phyloP scores from a whole-genome alignment of 2,329 filamentous ascomycete genomes.

The Colletotrichum spaethianum region DNA sequence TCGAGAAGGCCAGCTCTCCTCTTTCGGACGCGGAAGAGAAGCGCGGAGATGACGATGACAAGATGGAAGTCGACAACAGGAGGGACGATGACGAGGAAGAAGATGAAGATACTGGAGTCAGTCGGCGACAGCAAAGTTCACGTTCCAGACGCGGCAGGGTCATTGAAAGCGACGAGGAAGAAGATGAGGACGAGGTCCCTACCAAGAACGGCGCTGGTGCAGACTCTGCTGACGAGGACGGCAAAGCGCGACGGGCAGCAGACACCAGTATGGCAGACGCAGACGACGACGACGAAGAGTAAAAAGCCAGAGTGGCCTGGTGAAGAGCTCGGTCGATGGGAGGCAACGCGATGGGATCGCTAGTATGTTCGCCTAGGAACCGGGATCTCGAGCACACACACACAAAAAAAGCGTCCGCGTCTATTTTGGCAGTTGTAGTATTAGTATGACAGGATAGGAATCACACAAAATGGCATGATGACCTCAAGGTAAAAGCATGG shows the following conservation, averaged over 20 bases:
- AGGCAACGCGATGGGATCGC: conserved; percentile 14
- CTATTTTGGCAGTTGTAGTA: conserved; percentile 34
- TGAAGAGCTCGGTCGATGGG: background rate
- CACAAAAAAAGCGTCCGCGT: conserved; percentile 28
- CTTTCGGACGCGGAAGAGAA: conserved; percentile 52
- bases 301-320: conserved; percentile 7
- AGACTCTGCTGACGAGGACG: conserved; percentile 45
- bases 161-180: conserved; percentile 69
- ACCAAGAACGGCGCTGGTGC: conserved; percentile 38
- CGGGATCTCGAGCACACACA: background rate
- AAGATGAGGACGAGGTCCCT: conserved; percentile 51
- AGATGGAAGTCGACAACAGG: conserved; percentile 67
- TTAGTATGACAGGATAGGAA: conserved; percentile 33
- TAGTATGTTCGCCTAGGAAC: conserved; percentile 17
- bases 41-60: conserved; percentile 52
- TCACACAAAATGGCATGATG: conserved; percentile 32
- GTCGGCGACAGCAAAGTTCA: conserved; percentile 59
- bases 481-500: background rate
- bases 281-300: conserved; percentile 51
- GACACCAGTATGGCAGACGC: conserved; percentile 60
- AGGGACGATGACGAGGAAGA: conserved; percentile 56
- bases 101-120: conserved; percentile 68
- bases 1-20: conserved; percentile 55
- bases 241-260: conserved; percentile 45
- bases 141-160: conserved; percentile 66